Evolutionary conservation across 306 rosid genomes (phyloP), one percentile per base, ranked within the genome.

Genomic region (Argentina anserina): DNA sequence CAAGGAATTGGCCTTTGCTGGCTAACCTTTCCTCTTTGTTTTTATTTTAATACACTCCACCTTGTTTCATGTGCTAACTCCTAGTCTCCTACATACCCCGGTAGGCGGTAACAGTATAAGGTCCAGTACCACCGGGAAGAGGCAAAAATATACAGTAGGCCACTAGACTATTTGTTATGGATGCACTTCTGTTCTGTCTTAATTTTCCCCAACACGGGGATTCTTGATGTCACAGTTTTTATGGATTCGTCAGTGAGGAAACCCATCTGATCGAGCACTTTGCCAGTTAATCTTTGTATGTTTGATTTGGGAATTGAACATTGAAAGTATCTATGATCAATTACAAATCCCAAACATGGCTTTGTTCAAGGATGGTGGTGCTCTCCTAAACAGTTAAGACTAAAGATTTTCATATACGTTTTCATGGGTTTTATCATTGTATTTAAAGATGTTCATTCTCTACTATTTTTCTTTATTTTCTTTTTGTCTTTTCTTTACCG

Each of bases 21-120:
- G 86, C 85, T 73, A 63, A 63, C 82, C 53, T 37, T 75, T 79
- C 73, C 81, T 76, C 68, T 76, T 47, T 83, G 75, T 79, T 67
- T 74, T 47, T 69, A 76, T 69, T 62, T 72, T 71, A 72, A 83
- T 86, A 81, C 87, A 75, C 60, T 72, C 58, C 74, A 69, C 77
- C 81, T 70, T 81, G 43, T 65, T 40, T 75, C 64, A 23, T 79
- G 76, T 66, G 49, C 36, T 21, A 45, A 74, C 71, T 53, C 41
- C 67, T 67, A 43, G 84, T 9, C 68, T 56, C 68, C 15, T 56
- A 9, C 36, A 14, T 58, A 17, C 69, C 75, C 40, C 50, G 74
- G 47, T 13, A 70, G 31, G 34, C 50, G 74, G 47, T 13, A 70
- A 47, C 41, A 20, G 45, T 69, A 31, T 47, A 34, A 69, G 66